Base-by-base conservation (phyloP, 371 early-diverging fungal genomes). In the Mortierella sp. region DNA sequence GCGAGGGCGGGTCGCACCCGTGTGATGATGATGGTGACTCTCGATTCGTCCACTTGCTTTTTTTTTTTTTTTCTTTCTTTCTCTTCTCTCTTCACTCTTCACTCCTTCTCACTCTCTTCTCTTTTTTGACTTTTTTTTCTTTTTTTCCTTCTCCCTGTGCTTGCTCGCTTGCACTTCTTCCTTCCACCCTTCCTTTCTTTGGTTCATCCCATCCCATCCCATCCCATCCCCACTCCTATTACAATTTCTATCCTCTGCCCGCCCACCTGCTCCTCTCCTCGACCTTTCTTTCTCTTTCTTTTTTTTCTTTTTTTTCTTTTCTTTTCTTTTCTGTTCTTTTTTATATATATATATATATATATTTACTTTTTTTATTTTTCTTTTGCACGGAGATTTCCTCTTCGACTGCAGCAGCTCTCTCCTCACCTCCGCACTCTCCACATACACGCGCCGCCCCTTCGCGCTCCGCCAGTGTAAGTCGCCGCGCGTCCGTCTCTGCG, bases 171-270 rank as follows among this genome's bases (percentile, higher is more conserved):
- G 28, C 51, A 19, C 45, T 30, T 29, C 26, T 47, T 50, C 28
- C 62, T 48, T 28, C 48, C 29, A 3, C n/a, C n/a, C n/a, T n/a
- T n/a, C n/a, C n/a, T n/a, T n/a, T 50, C 37, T 37, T 9, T 37
- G 3, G 37, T 37, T 5, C 3, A 50, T 51, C 43, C 43, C 48
- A 3, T 51, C 56, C 52, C 57, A 48, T 2, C 58, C 21, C 16
- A 16, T 14, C 51, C 37, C 37, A 5, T n/a, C 16, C 21, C 53
- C 21, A n/a, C 47, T 25, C 44, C 3, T 18, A 14, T 43, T 44
- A 52, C 53, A 52, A 28, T 45, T 57, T 29, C 48, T 56, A 30
- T 37, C n/a, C 14, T 48, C 47, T 53, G 37, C 57, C 23, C 16
- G 28, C 47, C 44, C 30, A 12, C 45, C 28, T n/a, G 19, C 68